Evolutionary conservation across 257 asterid species (phyloP).

Genomic region (Forsythia viridissima): DNA sequence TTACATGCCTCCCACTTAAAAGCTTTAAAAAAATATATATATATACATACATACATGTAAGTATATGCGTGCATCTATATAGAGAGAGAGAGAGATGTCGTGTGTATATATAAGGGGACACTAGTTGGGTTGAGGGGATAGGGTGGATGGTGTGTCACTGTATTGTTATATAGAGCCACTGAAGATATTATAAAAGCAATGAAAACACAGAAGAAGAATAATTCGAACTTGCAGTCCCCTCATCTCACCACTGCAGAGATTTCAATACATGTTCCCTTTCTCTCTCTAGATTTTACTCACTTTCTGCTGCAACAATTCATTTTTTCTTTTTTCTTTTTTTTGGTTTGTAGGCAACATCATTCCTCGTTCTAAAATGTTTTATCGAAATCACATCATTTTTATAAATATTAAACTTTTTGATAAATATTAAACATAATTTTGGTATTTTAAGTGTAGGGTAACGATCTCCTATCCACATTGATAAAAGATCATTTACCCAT

Average conservation of each 20-base stretch:
- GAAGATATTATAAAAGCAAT: background rate
- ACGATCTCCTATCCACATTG: too few species aligned
- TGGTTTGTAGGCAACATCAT: too few species aligned
- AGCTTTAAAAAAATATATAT: background rate
- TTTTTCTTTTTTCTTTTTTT: background rate
- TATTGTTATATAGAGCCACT: too few species aligned
- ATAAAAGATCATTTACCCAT: too few species aligned
- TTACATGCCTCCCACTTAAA: constrained; percentile 29
- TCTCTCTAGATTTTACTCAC: constrained; percentile 19
- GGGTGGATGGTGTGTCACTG: background rate
- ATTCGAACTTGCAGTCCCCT: constrained; percentile 53
- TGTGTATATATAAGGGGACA: background rate
- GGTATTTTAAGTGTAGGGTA: too few species aligned
- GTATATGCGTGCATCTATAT: background rate
- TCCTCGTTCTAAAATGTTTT: too few species aligned
- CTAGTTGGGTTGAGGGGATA: constrained; percentile 4
- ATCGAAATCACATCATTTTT: too few species aligned
- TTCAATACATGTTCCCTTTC: constrained; percentile 28
- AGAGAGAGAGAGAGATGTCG: too few species aligned
- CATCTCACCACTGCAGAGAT: constrained; percentile 41
- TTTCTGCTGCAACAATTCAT: background rate
- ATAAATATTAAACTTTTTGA: too few species aligned
- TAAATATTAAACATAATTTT: too few species aligned
- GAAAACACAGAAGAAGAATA: constrained; percentile 47
- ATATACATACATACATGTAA: background rate